Conservation (phyloP, 805 yeast species). For the Barnettozyma pratensis region DNA sequence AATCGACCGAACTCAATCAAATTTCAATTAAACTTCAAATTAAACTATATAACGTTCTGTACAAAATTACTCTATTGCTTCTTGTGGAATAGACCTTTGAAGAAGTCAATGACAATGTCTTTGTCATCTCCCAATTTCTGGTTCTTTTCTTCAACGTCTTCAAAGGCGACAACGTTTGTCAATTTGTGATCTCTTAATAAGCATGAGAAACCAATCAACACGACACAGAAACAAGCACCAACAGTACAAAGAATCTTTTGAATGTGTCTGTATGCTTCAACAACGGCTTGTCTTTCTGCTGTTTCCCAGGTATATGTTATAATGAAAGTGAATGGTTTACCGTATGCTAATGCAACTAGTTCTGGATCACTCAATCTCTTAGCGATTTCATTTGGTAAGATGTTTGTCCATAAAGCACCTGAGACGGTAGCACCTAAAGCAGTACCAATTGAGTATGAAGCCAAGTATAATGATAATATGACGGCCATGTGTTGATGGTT, state of each 20-base stretch:
- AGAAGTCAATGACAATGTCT: slow-evolving; percentile 1
- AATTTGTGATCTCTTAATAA: slow-evolving; percentile 50
- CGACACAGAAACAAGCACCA: slow-evolving; percentile 49
- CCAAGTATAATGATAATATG: slow-evolving; percentile 49
- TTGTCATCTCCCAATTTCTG: slow-evolving; percentile 2
- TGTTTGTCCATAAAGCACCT: slow-evolving; percentile 55
- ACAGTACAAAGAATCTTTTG: slow-evolving; percentile 52
- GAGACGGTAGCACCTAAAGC: slow-evolving; percentile 7
- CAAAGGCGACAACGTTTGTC: slow-evolving; percentile 13
- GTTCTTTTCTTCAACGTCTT: slow-evolving; percentile 8
- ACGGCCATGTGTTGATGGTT: slow-evolving; percentile 64
- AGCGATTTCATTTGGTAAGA: slow-evolving; percentile 17
- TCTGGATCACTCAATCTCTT: slow-evolving; percentile 5
- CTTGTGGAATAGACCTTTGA: background rate
- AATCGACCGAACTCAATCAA: no score
- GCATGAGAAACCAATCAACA: slow-evolving; percentile 42
- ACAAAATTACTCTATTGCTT: background rate
- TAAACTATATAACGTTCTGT: background rate
- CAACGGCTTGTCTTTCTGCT: slow-evolving; percentile 48
- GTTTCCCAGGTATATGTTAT: slow-evolving; percentile 51
- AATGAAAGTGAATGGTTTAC: slow-evolving; percentile 46
- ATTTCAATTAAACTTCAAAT: no score
- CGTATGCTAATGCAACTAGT: slow-evolving; percentile 39
- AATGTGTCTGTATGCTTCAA: slow-evolving; percentile 47
- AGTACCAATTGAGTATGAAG: slow-evolving; percentile 35